Conservation (phyloP, 129 eudicot genomes). For the Chrysanthemum lavandulifolium region DNA sequence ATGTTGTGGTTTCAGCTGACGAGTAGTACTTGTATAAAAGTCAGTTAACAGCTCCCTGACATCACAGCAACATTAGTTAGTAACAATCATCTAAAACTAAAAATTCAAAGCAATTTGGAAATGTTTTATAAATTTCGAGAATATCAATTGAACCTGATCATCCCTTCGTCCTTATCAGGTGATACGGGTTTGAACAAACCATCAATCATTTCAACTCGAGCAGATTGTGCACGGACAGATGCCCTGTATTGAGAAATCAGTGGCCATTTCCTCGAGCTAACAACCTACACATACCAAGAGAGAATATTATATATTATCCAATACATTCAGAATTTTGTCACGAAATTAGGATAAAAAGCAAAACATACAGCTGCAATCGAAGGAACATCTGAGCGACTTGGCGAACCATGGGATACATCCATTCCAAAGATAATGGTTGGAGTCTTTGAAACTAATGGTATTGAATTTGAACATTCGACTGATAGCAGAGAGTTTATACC, state of each 20-base stretch:
- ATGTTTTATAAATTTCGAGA: background rate
- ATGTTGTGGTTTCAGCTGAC: constrained; percentile 42
- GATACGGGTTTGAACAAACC: constrained; percentile 45
- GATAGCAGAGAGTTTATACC: constrained; percentile 65
- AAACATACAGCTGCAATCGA: constrained; percentile 70
- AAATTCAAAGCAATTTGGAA: background rate
- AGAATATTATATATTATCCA: background rate
- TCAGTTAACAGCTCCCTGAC: constrained; percentile 58
- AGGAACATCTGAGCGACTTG: constrained; percentile 76
- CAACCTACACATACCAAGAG: constrained; percentile 39
- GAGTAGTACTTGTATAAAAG: constrained; percentile 42
- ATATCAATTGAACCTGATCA: constrained; percentile 42
- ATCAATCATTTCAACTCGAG: constrained; percentile 65
- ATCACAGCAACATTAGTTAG: background rate
- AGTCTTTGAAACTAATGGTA: constrained; percentile 51
- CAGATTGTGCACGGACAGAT: constrained; percentile 60
- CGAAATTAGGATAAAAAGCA: background rate
- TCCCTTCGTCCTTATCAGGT: constrained; percentile 53
- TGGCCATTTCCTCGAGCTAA: constrained; percentile 73
- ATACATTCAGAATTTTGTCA: background rate
- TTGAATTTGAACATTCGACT: constrained; percentile 32
- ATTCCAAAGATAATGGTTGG: constrained; percentile 73
- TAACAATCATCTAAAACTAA: background rate
- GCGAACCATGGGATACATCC: constrained; percentile 88
- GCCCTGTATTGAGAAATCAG: constrained; percentile 61